phyloP scores from a whole-genome alignment of 352 stramenopile genomes.

The Pythium myriotylum region DNA sequence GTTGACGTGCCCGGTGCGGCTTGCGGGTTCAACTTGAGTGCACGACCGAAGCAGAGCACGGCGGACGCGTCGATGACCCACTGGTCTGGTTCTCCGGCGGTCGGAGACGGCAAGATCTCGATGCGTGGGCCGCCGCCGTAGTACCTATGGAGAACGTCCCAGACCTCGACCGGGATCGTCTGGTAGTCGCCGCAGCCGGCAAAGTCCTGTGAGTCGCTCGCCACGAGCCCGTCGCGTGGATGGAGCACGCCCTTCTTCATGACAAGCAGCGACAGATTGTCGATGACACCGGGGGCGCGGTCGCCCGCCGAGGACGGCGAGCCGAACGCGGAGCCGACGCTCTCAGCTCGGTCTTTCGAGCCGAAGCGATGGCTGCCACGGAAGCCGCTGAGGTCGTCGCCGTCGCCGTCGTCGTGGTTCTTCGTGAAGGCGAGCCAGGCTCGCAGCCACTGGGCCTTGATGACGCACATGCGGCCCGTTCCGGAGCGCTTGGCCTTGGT shows the following conservation, averaged over 20 bases:
- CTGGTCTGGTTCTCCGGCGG: constrained; percentile 22
- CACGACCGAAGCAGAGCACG: constrained; percentile 21
- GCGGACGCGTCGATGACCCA: constrained; percentile 27
- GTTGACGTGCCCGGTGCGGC: constrained; percentile 26
- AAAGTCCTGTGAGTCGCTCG: constrained; percentile 15
- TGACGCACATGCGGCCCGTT: constrained; percentile 55
- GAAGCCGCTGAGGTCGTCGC: constrained; percentile 1
- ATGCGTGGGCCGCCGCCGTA: constrained; percentile 72
- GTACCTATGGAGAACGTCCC: constrained; percentile 67
- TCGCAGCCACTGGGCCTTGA: constrained; percentile 61
- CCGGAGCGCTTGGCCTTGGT: constrained; percentile 53
- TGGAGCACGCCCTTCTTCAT: constrained; percentile 52
- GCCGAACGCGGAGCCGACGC: constrained; percentile 8
- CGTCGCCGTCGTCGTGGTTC: constrained; percentile 19
- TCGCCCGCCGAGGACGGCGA: background rate
- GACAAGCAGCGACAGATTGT: constrained; percentile 64
- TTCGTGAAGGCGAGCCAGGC: constrained; percentile 67
- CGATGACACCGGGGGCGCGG: constrained; percentile 44
- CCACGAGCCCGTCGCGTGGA: constrained; percentile 45
- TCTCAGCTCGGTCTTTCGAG: constrained; percentile 17
- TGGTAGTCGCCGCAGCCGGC: constrained; percentile 50
- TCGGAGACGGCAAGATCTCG: constrained; percentile 41
- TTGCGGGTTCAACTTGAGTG: constrained; percentile 26
- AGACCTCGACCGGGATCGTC: constrained; percentile 65
- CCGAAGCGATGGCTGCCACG: background rate